These are phyloP conservation scores for Leccinum longicurvipes DNA, from an alignment of 768 basidiomycete genomes.

Conservation along the genomic window DNA sequence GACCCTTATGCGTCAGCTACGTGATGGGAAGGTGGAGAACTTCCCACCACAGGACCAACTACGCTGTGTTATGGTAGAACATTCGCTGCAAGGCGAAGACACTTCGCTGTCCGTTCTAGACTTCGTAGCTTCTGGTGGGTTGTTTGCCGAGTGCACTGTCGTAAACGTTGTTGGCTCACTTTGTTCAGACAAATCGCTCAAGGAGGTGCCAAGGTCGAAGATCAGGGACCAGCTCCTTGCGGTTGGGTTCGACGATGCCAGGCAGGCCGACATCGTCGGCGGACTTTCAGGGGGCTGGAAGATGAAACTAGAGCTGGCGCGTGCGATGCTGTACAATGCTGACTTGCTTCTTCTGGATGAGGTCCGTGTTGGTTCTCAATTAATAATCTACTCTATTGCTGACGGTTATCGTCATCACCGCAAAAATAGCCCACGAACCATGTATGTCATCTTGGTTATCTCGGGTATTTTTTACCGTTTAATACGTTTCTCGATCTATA, in stretches of 20 bases:
- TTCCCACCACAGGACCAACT: constrained; percentile 88
- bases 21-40: constrained; percentile 94
- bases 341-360: constrained; percentile 84
- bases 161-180: background rate
- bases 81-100: constrained; percentile 94
- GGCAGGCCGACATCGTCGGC: constrained; percentile 83
- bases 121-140: constrained; percentile 81
- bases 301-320: constrained; percentile 95
- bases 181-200: constrained; percentile 63
- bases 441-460: constrained; percentile 43
- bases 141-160: constrained; percentile 5
- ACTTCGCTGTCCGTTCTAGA: constrained; percentile 76
- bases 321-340: constrained; percentile 96
- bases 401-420: constrained; percentile 26
- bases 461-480: constrained; percentile 15
- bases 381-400: constrained; percentile 17
- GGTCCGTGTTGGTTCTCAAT: constrained; percentile 39
- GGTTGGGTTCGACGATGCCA: constrained; percentile 87
- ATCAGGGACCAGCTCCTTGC: constrained; percentile 78
- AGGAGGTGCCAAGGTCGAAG: constrained; percentile 57
- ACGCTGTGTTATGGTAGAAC: constrained; percentile 94
- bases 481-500: constrained; percentile 30
- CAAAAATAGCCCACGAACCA: constrained; percentile 80
- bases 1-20: constrained; percentile 92
- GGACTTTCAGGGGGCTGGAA: constrained; percentile 98